A percentile compares a stretch with the other conserved stretches of the same genome.
phyloP scores from a whole-genome alignment of 805 yeast species.

The Cyberlindnera suaveolens region DNA sequence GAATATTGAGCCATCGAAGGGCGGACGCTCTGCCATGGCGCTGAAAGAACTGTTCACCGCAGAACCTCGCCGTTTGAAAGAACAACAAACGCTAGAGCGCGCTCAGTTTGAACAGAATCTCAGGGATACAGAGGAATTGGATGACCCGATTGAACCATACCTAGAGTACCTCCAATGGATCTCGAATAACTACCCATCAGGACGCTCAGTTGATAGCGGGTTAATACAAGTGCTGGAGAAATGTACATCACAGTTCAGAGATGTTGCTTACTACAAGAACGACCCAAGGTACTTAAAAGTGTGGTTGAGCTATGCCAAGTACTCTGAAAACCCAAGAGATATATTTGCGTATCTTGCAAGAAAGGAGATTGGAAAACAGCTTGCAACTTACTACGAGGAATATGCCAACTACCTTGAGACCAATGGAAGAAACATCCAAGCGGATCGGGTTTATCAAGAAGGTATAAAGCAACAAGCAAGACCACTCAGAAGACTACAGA shows the following conservation, averaged over 20 bases:
- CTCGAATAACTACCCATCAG: slow-evolving; percentile 56
- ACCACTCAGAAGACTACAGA: slow-evolving; percentile 46
- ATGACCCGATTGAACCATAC: slow-evolving; percentile 78
- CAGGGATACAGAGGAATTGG: slow-evolving; percentile 49
- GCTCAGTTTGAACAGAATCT: slow-evolving; percentile 45
- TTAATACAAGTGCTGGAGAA: slow-evolving; percentile 59
- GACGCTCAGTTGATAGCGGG: slow-evolving; percentile 55
- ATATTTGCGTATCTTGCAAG: slow-evolving; percentile 65
- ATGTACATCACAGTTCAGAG: slow-evolving; percentile 64
- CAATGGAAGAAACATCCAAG: slow-evolving; percentile 42
- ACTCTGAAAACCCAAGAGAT: slow-evolving; percentile 63
- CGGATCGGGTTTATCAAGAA: slow-evolving; percentile 48
- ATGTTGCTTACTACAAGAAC: slow-evolving; percentile 61
- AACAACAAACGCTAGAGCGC: slow-evolving; percentile 30
- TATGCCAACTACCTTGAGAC: slow-evolving; percentile 62
- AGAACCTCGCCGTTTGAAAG: slow-evolving; percentile 23
- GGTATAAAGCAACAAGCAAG: slow-evolving; percentile 61
- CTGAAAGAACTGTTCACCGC: slow-evolving; percentile 39
- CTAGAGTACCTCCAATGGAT: slow-evolving; percentile 76
- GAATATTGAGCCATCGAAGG: slow-evolving; percentile 58
- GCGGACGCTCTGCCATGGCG: slow-evolving; percentile 63
- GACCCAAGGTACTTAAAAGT: slow-evolving; percentile 75
- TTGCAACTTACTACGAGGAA: slow-evolving; percentile 73
- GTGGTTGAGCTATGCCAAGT: slow-evolving; percentile 75
- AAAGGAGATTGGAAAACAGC: slow-evolving; percentile 59